Evolutionary conservation across 2,329 filamentous ascomycete genomes (phyloP).

Genomic region (Penicillium brevicompactum): DNA sequence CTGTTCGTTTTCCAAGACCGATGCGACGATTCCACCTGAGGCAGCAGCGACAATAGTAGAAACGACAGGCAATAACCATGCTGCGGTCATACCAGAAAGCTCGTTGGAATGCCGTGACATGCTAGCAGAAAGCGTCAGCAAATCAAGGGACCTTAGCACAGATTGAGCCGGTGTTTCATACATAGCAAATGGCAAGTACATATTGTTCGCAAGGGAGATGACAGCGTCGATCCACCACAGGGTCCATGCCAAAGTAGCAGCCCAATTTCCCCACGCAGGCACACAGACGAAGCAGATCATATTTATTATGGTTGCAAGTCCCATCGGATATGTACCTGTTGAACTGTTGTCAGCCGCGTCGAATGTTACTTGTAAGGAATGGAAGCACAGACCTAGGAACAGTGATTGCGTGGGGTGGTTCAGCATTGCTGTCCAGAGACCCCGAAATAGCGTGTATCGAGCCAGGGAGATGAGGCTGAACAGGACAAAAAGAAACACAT

Average conservation of each 20-base stretch:
- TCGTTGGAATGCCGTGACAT: slow-evolving; percentile 7
- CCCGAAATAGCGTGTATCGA: slow-evolving; percentile 65
- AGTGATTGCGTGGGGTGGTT: slow-evolving; percentile 65
- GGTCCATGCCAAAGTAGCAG: slow-evolving; percentile 55
- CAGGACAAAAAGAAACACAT: slow-evolving; percentile 30
- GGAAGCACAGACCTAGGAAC: slow-evolving; percentile 53
- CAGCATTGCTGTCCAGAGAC: slow-evolving; percentile 66
- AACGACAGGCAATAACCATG: slow-evolving; percentile 66
- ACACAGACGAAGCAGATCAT: slow-evolving; percentile 64
- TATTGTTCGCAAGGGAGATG: slow-evolving; percentile 47
- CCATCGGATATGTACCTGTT: slow-evolving; percentile 63
- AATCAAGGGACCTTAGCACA: too few species aligned
- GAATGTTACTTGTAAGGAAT: neutral
- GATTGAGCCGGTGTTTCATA: slow-evolving; percentile 21
- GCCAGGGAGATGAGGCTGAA: slow-evolving; percentile 53
- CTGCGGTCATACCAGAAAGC: slow-evolving; percentile 63
- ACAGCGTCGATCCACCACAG: slow-evolving; percentile 60
- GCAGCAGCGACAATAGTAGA: slow-evolving; percentile 66
- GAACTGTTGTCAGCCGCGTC: neutral
- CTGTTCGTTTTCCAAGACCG: slow-evolving; percentile 54
- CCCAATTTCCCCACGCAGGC: slow-evolving; percentile 59
- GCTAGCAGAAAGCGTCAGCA: slow-evolving; percentile 1
- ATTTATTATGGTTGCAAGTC: slow-evolving; percentile 65
- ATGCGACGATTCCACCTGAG: slow-evolving; percentile 63
- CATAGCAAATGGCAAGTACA: slow-evolving; percentile 56